These are phyloP conservation scores for Dothiorella sarmentorum DNA, from an alignment of 2,329 filamentous ascomycete species.

Conservation along the genomic window DNA sequence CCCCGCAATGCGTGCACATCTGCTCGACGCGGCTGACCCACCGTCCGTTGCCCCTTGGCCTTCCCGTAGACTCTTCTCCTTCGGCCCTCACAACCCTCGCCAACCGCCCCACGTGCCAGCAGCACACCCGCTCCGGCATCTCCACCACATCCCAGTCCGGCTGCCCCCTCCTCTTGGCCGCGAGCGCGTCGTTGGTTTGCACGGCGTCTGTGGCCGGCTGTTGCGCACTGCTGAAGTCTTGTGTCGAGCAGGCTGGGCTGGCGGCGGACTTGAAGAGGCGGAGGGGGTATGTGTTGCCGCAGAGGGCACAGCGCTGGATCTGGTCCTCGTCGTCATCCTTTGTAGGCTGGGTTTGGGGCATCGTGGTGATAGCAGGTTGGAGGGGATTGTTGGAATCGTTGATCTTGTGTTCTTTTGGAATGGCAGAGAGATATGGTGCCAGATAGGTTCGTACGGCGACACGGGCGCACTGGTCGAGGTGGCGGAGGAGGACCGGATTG, in stretches of 20 bases:
- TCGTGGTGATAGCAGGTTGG: no score
- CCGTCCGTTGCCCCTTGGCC: no score
- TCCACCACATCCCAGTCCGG: conserved; percentile 25
- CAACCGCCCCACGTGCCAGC: conserved; percentile 34
- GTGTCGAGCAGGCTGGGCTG: conserved; percentile 27
- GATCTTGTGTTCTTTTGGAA: no score
- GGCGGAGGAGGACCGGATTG: conserved; percentile 19
- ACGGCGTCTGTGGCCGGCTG: background rate
- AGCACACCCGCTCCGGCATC: conserved; percentile 31
- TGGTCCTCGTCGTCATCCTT: background rate
- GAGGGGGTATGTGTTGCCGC: conserved; percentile 29
- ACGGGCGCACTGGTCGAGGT: conserved; percentile 28
- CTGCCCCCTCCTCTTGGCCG: background rate
- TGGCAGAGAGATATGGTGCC: conserved; percentile 12
- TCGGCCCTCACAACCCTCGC: conserved; percentile 24
- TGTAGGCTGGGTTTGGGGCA: no score
- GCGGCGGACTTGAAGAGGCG: conserved; percentile 31
- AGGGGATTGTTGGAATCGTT: no score
- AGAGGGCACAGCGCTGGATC: conserved; percentile 29
- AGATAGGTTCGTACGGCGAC: conserved; percentile 31
- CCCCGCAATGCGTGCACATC: conserved; percentile 37
- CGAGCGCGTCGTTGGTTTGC: background rate
- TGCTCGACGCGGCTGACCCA: conserved; percentile 28
- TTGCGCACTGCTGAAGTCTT: background rate
- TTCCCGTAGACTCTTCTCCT: background rate